Conservation (phyloP, 805 yeast species). For the Cyberlindnera nakhonratchasimensis region DNA sequence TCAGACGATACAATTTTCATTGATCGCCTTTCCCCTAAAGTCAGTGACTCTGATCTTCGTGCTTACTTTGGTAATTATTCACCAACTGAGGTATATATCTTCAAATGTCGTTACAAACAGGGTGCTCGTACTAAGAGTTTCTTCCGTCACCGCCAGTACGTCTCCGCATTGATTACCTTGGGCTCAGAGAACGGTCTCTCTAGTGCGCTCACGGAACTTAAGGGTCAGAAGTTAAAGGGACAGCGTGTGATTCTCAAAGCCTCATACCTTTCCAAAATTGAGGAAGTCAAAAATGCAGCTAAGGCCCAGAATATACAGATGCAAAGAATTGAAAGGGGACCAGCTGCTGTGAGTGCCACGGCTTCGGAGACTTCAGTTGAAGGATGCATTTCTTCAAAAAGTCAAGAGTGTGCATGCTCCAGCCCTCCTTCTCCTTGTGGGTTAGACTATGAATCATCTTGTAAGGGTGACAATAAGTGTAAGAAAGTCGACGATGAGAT, state of each 20-base stretch:
- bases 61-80: conserved; percentile 41
- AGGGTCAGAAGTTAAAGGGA: conserved; percentile 36
- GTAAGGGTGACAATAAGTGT: background rate
- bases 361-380: background rate
- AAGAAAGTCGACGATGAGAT: conserved; percentile 6
- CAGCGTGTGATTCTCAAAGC: conserved; percentile 35
- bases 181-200: conserved; percentile 40
- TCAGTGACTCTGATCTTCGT: conserved; percentile 43
- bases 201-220: conserved; percentile 40
- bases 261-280: conserved; percentile 41
- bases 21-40: conserved; percentile 36
- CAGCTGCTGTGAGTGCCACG: conserved; percentile 1
- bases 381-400: background rate
- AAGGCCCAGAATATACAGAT: conserved; percentile 20
- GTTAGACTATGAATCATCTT: background rate
- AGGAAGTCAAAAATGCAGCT: conserved; percentile 41
- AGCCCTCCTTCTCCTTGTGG: background rate
- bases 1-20: conserved; percentile 48
- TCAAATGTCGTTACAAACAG: conserved; percentile 34
- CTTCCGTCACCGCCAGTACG: conserved; percentile 34
- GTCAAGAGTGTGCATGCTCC: background rate
- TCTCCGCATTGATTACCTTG: conserved; percentile 51
- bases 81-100: conserved; percentile 47
- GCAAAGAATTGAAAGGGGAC: conserved; percentile 15
- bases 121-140: conserved; percentile 23